Percentiles rank a stretch among this genome's conserved stretches.
Evolutionary conservation across 2,329 filamentous ascomycete genomes (phyloP).

Genomic region (Stachybotrys chartarum): DNA sequence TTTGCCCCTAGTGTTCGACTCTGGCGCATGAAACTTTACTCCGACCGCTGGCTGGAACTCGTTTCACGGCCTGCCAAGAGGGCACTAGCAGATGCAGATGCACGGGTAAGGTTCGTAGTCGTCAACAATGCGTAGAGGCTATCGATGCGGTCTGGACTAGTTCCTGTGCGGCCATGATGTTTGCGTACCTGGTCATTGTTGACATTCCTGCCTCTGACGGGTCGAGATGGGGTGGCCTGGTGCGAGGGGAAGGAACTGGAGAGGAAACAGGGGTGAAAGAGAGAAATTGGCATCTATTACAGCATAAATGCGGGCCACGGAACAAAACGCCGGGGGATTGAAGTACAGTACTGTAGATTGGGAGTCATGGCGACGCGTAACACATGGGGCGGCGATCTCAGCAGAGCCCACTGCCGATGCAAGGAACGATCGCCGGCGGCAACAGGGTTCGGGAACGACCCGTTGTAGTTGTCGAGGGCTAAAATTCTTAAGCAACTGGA

Average conservation of each 20-base stretch:
- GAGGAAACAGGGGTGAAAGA: not conserved
- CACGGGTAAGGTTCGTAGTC: too few species aligned
- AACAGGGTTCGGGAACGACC: not conserved
- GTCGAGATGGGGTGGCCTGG: too few species aligned
- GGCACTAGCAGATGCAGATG: not conserved
- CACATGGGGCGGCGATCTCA: not conserved
- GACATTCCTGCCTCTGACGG: too few species aligned
- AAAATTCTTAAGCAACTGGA: too few species aligned
- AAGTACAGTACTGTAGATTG: not conserved
- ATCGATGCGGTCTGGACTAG: too few species aligned
- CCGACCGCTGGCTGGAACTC: not conserved
- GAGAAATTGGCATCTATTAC: not conserved
- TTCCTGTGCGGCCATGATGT: too few species aligned
- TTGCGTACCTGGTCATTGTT: too few species aligned
- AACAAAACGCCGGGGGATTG: too few species aligned
- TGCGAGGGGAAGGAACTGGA: too few species aligned
- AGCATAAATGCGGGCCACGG: not conserved
- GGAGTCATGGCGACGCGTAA: not conserved
- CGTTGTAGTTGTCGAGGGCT: not conserved
- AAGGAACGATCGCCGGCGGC: not conserved
- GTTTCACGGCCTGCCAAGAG: not conserved
- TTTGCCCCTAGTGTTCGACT: not conserved
- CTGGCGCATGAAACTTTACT: not conserved
- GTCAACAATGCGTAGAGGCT: too few species aligned
- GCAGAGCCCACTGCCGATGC: not conserved